Evolutionary conservation across 257 asterid genomes (phyloP).

Genomic region (Sherardia arvensis): DNA sequence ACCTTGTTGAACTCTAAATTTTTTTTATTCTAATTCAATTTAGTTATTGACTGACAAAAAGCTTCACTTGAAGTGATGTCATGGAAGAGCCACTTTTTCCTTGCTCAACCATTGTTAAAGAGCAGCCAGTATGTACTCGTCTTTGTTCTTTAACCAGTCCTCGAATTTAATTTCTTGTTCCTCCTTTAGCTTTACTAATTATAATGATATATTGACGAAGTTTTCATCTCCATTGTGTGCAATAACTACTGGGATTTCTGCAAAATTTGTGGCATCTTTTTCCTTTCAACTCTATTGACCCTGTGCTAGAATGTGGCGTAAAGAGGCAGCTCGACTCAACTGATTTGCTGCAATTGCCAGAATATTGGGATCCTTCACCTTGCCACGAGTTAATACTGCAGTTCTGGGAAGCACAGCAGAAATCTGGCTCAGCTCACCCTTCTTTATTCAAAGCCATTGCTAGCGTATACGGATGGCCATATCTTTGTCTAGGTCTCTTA

Average conservation of each 20-base stretch:
- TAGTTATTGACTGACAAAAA: slow-evolving; percentile 1
- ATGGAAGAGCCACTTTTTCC: slow-evolving; percentile 70
- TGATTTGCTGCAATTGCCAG: slow-evolving; percentile 74
- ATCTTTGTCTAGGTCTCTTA: slow-evolving; percentile 59
- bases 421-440: slow-evolving; percentile 27
- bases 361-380: slow-evolving; percentile 68
- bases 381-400: slow-evolving; percentile 54
- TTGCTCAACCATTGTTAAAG: slow-evolving; percentile 32
- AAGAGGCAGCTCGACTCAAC: slow-evolving; percentile 77
- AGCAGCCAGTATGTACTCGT: slow-evolving; percentile 33
- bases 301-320: slow-evolving; percentile 63
- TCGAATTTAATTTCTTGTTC: background rate
- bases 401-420: slow-evolving; percentile 58
- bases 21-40: too few relatives aligned
- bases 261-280: slow-evolving; percentile 37
- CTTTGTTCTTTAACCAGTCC: background rate
- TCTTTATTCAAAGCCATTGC: slow-evolving; percentile 66
- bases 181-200: background rate
- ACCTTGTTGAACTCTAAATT: too few relatives aligned
- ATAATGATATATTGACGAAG: background rate
- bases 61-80: slow-evolving; percentile 30
- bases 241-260: slow-evolving; percentile 32
- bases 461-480: slow-evolving; percentile 85
- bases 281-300: slow-evolving; percentile 58
- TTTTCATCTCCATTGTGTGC: background rate